Percentiles rank a stretch among this genome's conserved stretches.
These are phyloP conservation scores for Trichomonascaceae sp. DNA, from an alignment of 1,139 yeast genomes.

Conservation along the genomic window DNA sequence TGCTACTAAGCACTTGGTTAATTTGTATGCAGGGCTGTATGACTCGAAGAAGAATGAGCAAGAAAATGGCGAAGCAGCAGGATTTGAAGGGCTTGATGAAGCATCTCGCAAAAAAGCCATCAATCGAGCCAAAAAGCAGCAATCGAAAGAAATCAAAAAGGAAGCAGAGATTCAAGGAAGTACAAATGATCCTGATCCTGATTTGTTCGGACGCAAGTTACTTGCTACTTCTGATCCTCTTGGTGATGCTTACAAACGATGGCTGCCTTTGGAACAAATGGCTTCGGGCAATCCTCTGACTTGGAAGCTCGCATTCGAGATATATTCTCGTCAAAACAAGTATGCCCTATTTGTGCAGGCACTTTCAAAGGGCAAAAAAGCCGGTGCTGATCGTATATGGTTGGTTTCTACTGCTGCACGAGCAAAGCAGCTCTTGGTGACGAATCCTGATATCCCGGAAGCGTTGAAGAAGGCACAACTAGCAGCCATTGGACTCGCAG, in stretches of 20 bases:
- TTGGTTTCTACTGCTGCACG: constrained; percentile 26
- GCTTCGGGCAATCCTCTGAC: constrained; percentile 31
- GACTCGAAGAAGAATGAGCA: constrained; percentile 11
- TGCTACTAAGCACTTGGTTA: constrained; percentile 60
- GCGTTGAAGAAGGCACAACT: constrained; percentile 30
- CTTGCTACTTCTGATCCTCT: constrained; percentile 37
- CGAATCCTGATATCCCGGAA: constrained; percentile 25
- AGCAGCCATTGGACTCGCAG: constrained; percentile 27
- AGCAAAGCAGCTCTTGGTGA: constrained; percentile 24
- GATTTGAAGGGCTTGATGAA: constrained; percentile 25
- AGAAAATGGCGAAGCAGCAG: constrained; percentile 14
- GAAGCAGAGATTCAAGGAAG: constrained; percentile 33
- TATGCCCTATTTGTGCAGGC: constrained; percentile 43
- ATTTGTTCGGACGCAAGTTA: constrained; percentile 40
- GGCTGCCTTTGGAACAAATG: constrained; percentile 33
- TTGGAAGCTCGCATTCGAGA: constrained; percentile 40
- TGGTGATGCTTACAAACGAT: constrained; percentile 34
- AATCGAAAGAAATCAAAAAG: constrained; percentile 36
- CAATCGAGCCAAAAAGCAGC: constrained; percentile 39
- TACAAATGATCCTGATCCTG: constrained; percentile 38
- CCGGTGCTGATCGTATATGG: constrained; percentile 28
- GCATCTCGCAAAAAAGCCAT: constrained; percentile 30
- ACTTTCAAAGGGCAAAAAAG: constrained; percentile 34
- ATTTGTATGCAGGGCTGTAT: constrained; percentile 47
- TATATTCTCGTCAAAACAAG: constrained; percentile 40